Evolutionary conservation across 768 basidiomycete species (phyloP).

Genomic region (Russula abietina): DNA sequence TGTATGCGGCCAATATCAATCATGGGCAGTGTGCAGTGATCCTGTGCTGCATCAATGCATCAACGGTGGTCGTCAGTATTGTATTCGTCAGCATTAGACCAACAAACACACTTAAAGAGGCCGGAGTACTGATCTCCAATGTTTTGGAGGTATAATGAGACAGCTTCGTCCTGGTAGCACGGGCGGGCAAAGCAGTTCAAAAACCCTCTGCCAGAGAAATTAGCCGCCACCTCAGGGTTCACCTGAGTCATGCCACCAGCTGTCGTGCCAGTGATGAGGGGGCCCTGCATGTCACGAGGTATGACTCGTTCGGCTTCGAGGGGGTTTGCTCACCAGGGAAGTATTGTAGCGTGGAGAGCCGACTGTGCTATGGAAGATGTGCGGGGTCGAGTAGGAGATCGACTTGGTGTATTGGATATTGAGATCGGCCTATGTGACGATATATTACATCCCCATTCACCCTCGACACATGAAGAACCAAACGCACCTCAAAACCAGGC

Average conservation of each 20-base stretch:
- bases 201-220: conserved; percentile 65
- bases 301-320: conserved; percentile 54
- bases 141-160: conserved; percentile 29
- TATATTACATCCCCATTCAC: neutral
- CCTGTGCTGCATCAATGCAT: too few species aligned
- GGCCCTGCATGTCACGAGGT: conserved; percentile 47
- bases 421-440: conserved; percentile 29
- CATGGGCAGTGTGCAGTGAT: too few species aligned
- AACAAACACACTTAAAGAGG: conserved; percentile 45
- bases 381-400: conserved; percentile 47
- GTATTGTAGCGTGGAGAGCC: conserved; percentile 64
- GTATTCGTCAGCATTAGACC: neutral
- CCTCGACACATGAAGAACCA: too few species aligned
- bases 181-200: conserved; percentile 37
- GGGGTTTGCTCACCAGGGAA: conserved; percentile 35
- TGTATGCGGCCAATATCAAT: too few species aligned
- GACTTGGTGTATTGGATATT: conserved; percentile 35
- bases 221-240: conserved; percentile 54
- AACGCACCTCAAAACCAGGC: conserved; percentile 50
- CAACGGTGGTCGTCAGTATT: too few species aligned
- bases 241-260: conserved; percentile 54
- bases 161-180: conserved; percentile 31
- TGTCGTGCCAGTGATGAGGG: conserved; percentile 64
- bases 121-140: conserved; percentile 46
- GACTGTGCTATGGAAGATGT: conserved; percentile 59